A percentile compares a stretch with the other conserved stretches of the same genome.
phyloP scores from a whole-genome alignment of 768 basidiomycete species.

The Psilocybe cubensis region DNA sequence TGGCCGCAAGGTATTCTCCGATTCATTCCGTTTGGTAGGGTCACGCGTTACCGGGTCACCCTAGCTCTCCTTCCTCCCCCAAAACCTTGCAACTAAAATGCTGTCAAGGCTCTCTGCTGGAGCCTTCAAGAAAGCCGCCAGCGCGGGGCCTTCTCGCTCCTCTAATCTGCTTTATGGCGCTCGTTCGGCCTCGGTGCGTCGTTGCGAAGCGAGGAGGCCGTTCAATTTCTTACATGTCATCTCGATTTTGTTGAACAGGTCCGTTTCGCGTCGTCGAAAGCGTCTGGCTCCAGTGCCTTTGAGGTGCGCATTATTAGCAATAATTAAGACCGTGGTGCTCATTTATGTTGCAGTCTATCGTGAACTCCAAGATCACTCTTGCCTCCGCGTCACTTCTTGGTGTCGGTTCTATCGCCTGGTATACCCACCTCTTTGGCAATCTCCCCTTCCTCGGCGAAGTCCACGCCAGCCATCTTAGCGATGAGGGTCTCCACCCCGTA shows the following conservation, averaged over 20 bases:
- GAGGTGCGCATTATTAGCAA: conserved; percentile 52
- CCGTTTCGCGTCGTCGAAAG: conserved; percentile 73
- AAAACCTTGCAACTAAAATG: conserved; percentile 68
- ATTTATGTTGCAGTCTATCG: conserved; percentile 53
- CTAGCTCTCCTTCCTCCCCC: conserved; percentile 40
- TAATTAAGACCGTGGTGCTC: conserved; percentile 9
- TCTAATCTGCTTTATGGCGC: conserved; percentile 42
- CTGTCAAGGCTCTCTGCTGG: conserved; percentile 80
- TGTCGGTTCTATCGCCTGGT: conserved; percentile 93
- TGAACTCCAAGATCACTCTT: conserved; percentile 74
- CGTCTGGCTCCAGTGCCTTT: conserved; percentile 56
- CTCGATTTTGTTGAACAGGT: conserved; percentile 43
- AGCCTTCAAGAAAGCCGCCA: conserved; percentile 63
- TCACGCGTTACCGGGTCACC: conserved; percentile 49
- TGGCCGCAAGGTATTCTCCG: conserved; percentile 42
- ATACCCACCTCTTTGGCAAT: conserved; percentile 90
- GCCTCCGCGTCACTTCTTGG: conserved; percentile 77
- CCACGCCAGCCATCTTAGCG: conserved; percentile 89
- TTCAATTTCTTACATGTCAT: conserved; percentile 4
- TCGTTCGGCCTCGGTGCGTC: conserved; percentile 54
- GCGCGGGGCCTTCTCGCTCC: conserved; percentile 49
- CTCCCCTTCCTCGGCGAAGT: conserved; percentile 91
- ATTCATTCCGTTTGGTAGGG: conserved; percentile 47
- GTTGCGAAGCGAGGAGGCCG: conserved; percentile 7
- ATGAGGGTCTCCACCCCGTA: conserved; percentile 92